Evolutionary conservation across 2,329 filamentous ascomycete genomes (phyloP).

Genomic region (Fusarium graminum): DNA sequence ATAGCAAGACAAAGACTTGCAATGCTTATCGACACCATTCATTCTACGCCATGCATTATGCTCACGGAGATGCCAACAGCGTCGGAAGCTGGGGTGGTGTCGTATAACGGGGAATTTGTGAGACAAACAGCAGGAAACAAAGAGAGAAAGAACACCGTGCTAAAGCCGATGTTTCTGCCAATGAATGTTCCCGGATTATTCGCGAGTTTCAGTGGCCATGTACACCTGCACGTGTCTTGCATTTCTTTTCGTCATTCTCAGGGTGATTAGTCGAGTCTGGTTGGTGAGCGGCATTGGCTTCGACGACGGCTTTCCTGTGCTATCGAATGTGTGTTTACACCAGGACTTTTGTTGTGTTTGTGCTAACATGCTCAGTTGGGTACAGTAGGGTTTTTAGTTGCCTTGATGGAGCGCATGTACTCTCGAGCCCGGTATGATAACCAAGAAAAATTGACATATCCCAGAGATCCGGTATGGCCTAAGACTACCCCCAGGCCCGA

Average conservation of each 20-base stretch:
- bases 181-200: background rate
- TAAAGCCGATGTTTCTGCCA: no score
- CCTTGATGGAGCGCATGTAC: conserved; percentile 6
- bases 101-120: background rate
- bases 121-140: background rate
- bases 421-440: rapidly evolving
- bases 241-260: background rate
- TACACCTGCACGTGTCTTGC: background rate
- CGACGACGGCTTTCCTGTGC: conserved; percentile 1
- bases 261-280: background rate
- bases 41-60: background rate
- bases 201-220: background rate
- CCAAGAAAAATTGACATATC: background rate
- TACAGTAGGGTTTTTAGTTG: conserved; percentile 1
- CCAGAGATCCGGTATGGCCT: conserved; percentile 1
- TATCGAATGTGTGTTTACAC: background rate
- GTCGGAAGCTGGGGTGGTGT: background rate
- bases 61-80: background rate
- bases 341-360: no score
- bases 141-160: background rate
- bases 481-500: background rate
- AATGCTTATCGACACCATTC: background rate
- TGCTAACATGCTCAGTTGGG: background rate
- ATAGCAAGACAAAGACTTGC: background rate
- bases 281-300: background rate